Base-by-base conservation (phyloP, 2,329 filamentous ascomycete genomes). In the Fusarium cyanostomum region DNA sequence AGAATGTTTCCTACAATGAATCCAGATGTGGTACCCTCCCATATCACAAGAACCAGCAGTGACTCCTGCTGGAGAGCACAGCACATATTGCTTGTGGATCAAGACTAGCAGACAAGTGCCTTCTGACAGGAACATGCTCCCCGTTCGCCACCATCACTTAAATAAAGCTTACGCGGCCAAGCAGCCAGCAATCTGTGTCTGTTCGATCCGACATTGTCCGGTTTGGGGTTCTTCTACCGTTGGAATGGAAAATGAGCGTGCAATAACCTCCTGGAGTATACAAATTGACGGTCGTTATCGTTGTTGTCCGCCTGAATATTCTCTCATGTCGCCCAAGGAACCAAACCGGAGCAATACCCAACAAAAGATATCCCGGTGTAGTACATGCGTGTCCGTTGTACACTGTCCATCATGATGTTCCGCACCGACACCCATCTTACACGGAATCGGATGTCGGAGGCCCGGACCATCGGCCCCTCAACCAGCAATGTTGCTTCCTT, bases 361-460 rank as follows among this genome's bases (percentile, higher is more conserved):
- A 6, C 21, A 21, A 21, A 21, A 4, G 6, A 4, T 21, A 21
- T 21, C 21, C 21, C 21, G 6, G 21, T 21, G 21, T 21, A 21
- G 21, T 6, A 21, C 21, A 21, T 4, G 4, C 21, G 6, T 21
- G 21, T 21, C 4, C 21, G 6, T 21, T 21, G 21, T 21, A 21
- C 21, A 6, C 21, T 21, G n/a, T n/a, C n/a, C n/a, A n/a, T n/a
- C n/a, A n/a, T 45, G 8, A 13, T n/a, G 21, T 33, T 34, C 48
- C 48, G 48, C 52, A 60, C 59, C 59, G 56, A 63, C 26, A 60
- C 46, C 59, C 59, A 27, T 26, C 38, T 27, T 26, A 41, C 39
- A 43, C 30, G 26, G 38, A 21, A 45, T 51, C 59, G 59, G 59
- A 60, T 63, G 56, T 63, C 59, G 59, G 59, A 49, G 28, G 30